Conservation (phyloP, 305 asterid species). For the Nicotiana rustica region DNA sequence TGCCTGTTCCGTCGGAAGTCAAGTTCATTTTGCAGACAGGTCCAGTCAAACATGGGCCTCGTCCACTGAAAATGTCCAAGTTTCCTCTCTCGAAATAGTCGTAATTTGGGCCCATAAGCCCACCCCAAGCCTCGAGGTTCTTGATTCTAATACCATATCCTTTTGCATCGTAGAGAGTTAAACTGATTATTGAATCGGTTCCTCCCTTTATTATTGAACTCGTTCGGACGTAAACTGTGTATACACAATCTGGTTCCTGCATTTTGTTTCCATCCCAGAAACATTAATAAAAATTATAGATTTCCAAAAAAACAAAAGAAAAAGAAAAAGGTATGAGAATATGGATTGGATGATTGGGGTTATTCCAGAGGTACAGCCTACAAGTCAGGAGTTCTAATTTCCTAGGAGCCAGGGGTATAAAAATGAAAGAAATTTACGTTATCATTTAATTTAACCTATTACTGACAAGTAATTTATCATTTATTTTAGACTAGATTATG, state of each 20-base stretch:
- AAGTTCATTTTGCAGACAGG: conserved; percentile 72
- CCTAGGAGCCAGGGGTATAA: too few relatives aligned
- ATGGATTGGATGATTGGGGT: too few relatives aligned
- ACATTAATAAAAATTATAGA: too few relatives aligned
- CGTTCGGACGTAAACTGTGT: conserved; percentile 63
- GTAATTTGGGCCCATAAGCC: conserved; percentile 75
- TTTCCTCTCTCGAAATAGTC: conserved; percentile 80
- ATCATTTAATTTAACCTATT: too few relatives aligned
- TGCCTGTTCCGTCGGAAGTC: conserved; percentile 80
- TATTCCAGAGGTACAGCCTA: too few relatives aligned
- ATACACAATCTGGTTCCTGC: conserved; percentile 75
- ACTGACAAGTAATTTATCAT: too few relatives aligned
- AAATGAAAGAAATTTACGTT: too few relatives aligned
- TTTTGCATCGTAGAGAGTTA: conserved; percentile 56
- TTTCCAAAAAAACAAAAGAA: neutral
- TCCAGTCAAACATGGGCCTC: conserved; percentile 70
- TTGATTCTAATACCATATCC: conserved; percentile 65
- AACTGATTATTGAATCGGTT: conserved; percentile 67
- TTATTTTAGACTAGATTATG: too few relatives aligned
- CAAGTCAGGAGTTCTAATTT: too few relatives aligned
- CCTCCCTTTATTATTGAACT: conserved; percentile 68
- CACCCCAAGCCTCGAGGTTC: conserved; percentile 78
- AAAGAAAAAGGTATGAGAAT: neutral
- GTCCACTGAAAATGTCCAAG: conserved; percentile 81
- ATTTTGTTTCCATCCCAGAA: neutral